phyloP scores from a whole-genome alignment of 192 early-diverging fungal genomes.

The Backusella westeae region DNA sequence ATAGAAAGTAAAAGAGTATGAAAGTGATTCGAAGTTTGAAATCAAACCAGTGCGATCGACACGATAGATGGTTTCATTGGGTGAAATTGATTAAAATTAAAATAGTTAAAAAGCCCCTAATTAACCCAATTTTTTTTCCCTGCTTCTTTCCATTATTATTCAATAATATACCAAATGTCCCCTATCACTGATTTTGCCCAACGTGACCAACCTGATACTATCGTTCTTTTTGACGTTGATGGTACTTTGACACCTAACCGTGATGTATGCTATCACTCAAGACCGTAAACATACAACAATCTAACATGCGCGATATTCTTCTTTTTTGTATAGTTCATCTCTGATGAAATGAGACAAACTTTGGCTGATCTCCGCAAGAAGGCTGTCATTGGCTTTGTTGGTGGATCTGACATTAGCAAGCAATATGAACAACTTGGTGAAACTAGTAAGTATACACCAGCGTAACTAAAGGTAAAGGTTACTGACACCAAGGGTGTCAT shows the following conservation, averaged over 20 bases:
- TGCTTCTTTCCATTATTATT: background rate
- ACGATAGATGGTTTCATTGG: conserved; percentile 14
- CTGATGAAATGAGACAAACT: conserved; percentile 72
- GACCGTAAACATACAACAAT: background rate
- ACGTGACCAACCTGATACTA: conserved; percentile 73
- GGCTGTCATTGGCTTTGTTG: conserved; percentile 94
- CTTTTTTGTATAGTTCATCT: conserved; percentile 57
- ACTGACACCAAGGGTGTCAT: background rate
- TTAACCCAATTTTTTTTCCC: background rate
- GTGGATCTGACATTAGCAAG: conserved; percentile 91
- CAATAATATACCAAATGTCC: conserved; percentile 16
- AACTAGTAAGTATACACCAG: conserved; percentile 52
- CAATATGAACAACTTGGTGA: conserved; percentile 94
- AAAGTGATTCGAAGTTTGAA: background rate
- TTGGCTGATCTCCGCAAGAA: conserved; percentile 83
- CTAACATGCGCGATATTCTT: background rate
- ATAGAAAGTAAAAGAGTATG: background rate
- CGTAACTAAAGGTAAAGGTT: background rate
- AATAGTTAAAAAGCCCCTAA: background rate
- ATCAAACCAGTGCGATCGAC: conserved; percentile 11
- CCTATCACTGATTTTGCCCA: conserved; percentile 40
- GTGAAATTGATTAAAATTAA: background rate
- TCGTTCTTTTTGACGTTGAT: conserved; percentile 96
- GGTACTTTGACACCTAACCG: conserved; percentile 96
- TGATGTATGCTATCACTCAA: conserved; percentile 54